Conservation (phyloP, 202 grass and related monocot genomes). For the Zoysia matrella region DNA sequence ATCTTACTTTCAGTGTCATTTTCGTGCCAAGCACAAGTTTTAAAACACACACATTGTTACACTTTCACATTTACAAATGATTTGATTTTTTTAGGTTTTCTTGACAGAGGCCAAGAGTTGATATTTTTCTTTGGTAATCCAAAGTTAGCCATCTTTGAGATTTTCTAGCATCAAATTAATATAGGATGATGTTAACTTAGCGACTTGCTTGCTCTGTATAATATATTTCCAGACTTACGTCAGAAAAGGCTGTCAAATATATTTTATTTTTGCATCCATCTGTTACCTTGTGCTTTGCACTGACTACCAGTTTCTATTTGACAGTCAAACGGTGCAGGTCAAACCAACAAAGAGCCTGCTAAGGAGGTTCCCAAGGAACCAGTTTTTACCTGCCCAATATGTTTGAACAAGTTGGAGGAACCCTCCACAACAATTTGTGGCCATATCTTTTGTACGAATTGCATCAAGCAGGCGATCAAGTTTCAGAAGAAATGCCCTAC, state of each 20-base stretch:
- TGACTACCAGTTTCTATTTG: slow-evolving; percentile 9
- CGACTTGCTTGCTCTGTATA: slow-evolving; percentile 8
- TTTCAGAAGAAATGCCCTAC: slow-evolving; percentile 92
- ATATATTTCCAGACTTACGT: slow-evolving; percentile 10
- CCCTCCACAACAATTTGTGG: slow-evolving; percentile 84
- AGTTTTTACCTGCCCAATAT: slow-evolving; percentile 81
- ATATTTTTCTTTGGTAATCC: neutral
- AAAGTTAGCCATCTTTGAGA: neutral
- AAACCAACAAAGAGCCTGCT: slow-evolving; percentile 38
- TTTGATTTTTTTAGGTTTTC: slow-evolving; percentile 9
- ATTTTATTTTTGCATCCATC: slow-evolving; percentile 12
- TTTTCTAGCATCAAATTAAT: slow-evolving; percentile 17
- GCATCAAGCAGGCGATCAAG: slow-evolving; percentile 77
- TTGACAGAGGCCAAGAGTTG: neutral
- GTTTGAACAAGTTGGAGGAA: slow-evolving; percentile 70
- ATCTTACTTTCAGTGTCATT: neutral
- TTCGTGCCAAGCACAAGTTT: neutral
- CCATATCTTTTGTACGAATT: slow-evolving; percentile 76
- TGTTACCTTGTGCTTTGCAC: slow-evolving; percentile 14
- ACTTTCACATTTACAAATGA: neutral
- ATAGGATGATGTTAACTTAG: neutral
- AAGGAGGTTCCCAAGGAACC: slow-evolving; percentile 62
- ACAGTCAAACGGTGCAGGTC: slow-evolving; percentile 41
- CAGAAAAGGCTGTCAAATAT: neutral
- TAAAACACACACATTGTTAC: neutral